Percentiles rank a stretch among this genome's conserved stretches.
These are phyloP conservation scores for Mortierella polycephala DNA, from an alignment of 371 early-diverging fungal genomes.

Conservation along the genomic window DNA sequence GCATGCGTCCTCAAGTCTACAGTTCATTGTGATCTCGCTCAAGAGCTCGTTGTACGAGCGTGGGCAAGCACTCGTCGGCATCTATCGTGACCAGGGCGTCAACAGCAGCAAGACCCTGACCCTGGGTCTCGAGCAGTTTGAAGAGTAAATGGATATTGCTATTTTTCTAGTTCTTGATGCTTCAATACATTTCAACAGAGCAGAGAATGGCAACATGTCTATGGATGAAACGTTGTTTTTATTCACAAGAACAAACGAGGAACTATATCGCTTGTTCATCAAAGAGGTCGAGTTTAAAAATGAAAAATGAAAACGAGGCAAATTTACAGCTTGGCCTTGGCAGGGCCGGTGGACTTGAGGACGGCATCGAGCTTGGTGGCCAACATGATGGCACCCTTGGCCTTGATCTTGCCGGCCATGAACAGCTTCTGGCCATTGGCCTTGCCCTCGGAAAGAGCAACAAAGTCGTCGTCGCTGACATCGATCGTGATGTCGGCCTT, in stretches of 20 bases:
- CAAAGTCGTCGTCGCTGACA: slow-evolving; percentile 83
- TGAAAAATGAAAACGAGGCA: background rate
- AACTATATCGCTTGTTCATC: no score
- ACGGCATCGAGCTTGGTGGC: slow-evolving; percentile 78
- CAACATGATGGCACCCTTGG: slow-evolving; percentile 88
- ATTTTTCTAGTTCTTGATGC: no score
- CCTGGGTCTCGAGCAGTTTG: slow-evolving; percentile 60
- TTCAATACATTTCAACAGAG: no score
- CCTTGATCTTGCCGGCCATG: slow-evolving; percentile 87
- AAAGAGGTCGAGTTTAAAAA: no score
- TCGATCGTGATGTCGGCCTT: slow-evolving; percentile 77
- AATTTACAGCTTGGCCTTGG: slow-evolving; percentile 66
- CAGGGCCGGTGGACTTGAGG: slow-evolving; percentile 52
- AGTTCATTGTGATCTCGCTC: slow-evolving; percentile 99
- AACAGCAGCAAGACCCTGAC: slow-evolving; percentile 90
- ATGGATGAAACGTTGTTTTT: background rate
- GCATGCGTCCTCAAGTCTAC: slow-evolving; percentile 73
- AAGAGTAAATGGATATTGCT: slow-evolving; percentile 25
- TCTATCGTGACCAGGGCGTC: slow-evolving; percentile 92
- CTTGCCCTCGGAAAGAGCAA: slow-evolving; percentile 85
- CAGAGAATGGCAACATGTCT: background rate
- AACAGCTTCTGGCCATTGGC: slow-evolving; percentile 87
- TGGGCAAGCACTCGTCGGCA: slow-evolving; percentile 96
- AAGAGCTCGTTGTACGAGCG: slow-evolving; percentile 96
- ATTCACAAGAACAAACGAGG: background rate